Base-by-base conservation (phyloP, 768 basidiomycete genomes). In the Strobilomyces dryophilus region DNA sequence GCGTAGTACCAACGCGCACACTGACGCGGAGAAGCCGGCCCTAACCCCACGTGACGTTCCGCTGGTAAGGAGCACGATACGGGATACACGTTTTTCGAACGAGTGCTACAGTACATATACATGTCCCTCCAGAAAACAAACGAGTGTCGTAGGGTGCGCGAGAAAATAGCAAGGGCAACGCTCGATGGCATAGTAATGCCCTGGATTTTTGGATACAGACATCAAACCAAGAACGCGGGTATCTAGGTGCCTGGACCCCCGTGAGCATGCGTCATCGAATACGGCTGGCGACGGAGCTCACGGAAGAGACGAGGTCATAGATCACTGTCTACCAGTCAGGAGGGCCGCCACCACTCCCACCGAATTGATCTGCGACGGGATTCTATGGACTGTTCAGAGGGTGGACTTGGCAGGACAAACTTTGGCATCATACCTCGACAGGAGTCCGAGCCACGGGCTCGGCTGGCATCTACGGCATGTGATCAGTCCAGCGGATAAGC, bases 21-120 rank as follows among this genome's bases (percentile, higher is more conserved):
- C 6, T 43, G 58, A 64, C 68, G 63, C 70, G 68, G 50, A n/a
- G 27, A 57, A 51, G 58, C 71, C 66, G 57, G 71, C 73, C 73
- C 69, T 74, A 64, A 72, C 52, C 20, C 2, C 53, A 60, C 55
- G 56, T 57, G 56, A 52, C 18, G 34, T 20, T n/a, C 36, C 8
- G 34, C 34, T n/a, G n/a, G n/a, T n/a, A n/a, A n/a, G 42, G 15
- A 41, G 21, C 8, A 20, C 27, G 29, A 43, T 53, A 61, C 18
- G 26, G 36, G 29, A 43, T 53, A 61, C 18, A 52, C 15, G 12
- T 51, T 53, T 51, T 53, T 45, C 35, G 26, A 32, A 24, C 11
- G 27, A 39, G 35, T 41, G 49, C 45, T 60, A 59, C 55, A 53
- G 43, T 41, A 55, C 49, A 46, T 8, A 56, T 55, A 43, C 51